These are phyloP conservation scores for Hordeum pubiflorum DNA, from an alignment of 202 grass and related monocot species.

Conservation along the genomic window DNA sequence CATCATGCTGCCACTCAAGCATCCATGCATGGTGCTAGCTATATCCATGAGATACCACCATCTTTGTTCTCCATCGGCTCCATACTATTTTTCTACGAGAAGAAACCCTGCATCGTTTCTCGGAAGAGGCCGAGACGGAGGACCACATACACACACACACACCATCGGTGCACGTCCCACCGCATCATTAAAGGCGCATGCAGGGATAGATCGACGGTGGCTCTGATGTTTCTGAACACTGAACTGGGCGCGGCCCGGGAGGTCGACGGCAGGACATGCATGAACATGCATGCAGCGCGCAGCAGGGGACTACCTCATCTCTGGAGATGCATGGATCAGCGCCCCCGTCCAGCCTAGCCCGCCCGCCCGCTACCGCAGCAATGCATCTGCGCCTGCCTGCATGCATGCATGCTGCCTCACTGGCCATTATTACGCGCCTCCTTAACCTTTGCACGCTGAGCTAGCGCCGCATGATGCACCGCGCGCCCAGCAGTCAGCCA, in stretches of 20 bases:
- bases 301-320: constrained; percentile 19
- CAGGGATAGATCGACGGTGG: neutral
- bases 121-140: neutral
- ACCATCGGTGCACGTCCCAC: neutral
- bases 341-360: neutral
- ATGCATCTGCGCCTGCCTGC: neutral
- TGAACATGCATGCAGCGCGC: neutral
- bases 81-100: no score
- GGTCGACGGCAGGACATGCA: neutral
- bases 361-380: neutral
- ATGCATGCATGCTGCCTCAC: neutral
- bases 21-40: neutral
- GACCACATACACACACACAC: neutral
- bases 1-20: neutral
- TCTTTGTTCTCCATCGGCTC: no score
- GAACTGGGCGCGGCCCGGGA: neutral
- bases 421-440: neutral
- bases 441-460: neutral
- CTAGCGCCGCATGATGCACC: neutral
- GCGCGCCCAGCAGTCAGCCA: neutral
- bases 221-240: neutral
- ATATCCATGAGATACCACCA: neutral
- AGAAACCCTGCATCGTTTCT: neutral
- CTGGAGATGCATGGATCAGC: neutral
- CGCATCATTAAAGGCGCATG: constrained; percentile 7